Evolutionary conservation across 768 basidiomycete species (phyloP).

Genomic region (Daedaleopsis sinensis): DNA sequence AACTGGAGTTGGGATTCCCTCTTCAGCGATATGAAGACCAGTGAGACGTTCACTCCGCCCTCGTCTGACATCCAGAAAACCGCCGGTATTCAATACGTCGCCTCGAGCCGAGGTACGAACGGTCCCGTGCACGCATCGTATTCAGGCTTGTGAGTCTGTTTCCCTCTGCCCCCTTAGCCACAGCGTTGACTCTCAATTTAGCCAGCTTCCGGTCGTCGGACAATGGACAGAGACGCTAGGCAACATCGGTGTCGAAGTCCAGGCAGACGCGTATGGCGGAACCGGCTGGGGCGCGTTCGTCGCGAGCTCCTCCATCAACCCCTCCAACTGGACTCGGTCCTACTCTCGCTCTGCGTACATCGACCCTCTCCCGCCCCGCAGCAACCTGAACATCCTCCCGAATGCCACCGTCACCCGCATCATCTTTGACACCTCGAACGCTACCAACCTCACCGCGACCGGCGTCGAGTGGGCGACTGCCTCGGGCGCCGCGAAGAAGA

Average conservation of each 20-base stretch:
- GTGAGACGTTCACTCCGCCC: slow-evolving; percentile 62
- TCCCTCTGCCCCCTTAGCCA: slow-evolving; percentile 20
- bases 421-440: slow-evolving; percentile 38
- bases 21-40: slow-evolving; percentile 49
- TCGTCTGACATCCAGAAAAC: slow-evolving; percentile 38
- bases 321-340: slow-evolving; percentile 62
- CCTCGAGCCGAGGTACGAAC: slow-evolving; percentile 49
- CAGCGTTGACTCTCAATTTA: slow-evolving; percentile 20
- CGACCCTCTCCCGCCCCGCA: slow-evolving; percentile 61
- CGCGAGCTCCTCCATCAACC: slow-evolving; percentile 63
- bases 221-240: slow-evolving; percentile 59
- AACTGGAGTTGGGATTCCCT: slow-evolving; percentile 53
- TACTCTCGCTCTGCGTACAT: slow-evolving; percentile 67
- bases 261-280: slow-evolving; percentile 49
- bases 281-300: slow-evolving; percentile 54
- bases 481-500: slow-evolving; percentile 35
- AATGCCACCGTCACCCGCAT: slow-evolving; percentile 62
- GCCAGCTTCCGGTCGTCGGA: slow-evolving; percentile 51
- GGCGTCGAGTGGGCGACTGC: slow-evolving; percentile 52
- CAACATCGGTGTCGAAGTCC: slow-evolving; percentile 45
- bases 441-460: slow-evolving; percentile 42
- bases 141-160: slow-evolving; percentile 51
- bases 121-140: slow-evolving; percentile 56
- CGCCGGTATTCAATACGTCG: slow-evolving; percentile 49
- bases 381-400: slow-evolving; percentile 65